These are phyloP conservation scores for Avena atlantica DNA, from an alignment of 176 grass and related monocot species.

Conservation along the genomic window DNA sequence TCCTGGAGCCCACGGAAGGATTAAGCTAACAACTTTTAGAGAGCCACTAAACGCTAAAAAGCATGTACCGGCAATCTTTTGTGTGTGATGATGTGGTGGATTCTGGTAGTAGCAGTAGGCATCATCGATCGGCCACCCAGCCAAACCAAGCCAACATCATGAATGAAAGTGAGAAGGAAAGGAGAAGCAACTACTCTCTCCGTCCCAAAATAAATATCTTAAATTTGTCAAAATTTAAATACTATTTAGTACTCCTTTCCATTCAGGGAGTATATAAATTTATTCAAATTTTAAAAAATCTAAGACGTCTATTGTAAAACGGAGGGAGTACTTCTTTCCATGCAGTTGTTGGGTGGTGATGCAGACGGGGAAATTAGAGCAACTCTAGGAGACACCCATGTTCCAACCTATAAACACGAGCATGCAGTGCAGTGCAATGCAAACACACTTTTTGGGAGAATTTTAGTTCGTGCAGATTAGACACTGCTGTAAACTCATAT, in stretches of 20 bases:
- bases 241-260: no score
- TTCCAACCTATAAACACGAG: no score
- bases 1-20: not conserved
- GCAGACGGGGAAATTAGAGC: not conserved
- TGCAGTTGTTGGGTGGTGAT: not conserved
- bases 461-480: no score
- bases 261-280: no score
- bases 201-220: no score
- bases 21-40: constrained; percentile 1
- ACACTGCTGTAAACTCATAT: no score
- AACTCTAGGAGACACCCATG: no score
- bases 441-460: no score
- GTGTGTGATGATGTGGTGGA: not conserved
- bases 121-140: not conserved
- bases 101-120: not conserved
- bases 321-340: not conserved
- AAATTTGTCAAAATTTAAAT: no score
- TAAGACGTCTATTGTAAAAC: no score
- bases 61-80: not conserved
- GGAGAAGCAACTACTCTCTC: not conserved
- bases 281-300: no score
- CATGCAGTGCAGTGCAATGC: no score
- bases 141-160: not conserved
- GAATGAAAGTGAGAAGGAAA: not conserved
- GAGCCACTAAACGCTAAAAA: not conserved